Conservation (phyloP, 306 rosid species). For the Cucumis cinereus region DNA sequence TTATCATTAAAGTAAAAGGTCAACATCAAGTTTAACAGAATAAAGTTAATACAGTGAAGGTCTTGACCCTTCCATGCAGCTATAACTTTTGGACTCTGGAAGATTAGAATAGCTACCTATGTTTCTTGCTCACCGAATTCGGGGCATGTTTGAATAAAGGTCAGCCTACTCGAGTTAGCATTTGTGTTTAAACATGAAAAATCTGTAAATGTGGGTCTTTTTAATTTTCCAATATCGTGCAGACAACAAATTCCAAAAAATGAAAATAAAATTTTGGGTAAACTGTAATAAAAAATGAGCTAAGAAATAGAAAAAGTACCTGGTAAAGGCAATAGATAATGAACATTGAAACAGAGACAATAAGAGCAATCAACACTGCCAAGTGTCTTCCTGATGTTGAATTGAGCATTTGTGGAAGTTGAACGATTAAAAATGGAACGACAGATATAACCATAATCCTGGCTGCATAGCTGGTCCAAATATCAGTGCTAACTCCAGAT, state of each 20-base stretch:
- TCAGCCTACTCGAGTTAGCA: not conserved
- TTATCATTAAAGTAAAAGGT: not conserved
- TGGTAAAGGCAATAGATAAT: slow-evolving; percentile 67
- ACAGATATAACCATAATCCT: slow-evolving; percentile 65
- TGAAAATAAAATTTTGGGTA: not conserved
- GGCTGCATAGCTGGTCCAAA: slow-evolving; percentile 89
- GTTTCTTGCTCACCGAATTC: not conserved
- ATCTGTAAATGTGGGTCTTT: not conserved
- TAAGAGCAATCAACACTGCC: slow-evolving; percentile 67
- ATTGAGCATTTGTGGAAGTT: slow-evolving; percentile 63
- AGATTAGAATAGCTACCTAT: not conserved
- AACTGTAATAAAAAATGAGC: not conserved
- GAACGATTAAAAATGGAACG: slow-evolving; percentile 75
- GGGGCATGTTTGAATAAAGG: not conserved
- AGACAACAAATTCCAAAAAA: not conserved
- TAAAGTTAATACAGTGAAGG: not conserved
- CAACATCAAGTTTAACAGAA: not conserved
- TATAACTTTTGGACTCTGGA: not conserved
- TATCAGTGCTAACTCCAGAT: slow-evolving; percentile 93
- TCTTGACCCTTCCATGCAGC: not conserved
- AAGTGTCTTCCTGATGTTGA: slow-evolving; percentile 63
- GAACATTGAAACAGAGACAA: slow-evolving; percentile 39
- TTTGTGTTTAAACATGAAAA: not conserved
- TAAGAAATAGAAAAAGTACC: slow-evolving; percentile 24
- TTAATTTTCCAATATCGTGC: not conserved